Conservation (phyloP, 441 rosid species). For the Aquilaria agallochum region DNA sequence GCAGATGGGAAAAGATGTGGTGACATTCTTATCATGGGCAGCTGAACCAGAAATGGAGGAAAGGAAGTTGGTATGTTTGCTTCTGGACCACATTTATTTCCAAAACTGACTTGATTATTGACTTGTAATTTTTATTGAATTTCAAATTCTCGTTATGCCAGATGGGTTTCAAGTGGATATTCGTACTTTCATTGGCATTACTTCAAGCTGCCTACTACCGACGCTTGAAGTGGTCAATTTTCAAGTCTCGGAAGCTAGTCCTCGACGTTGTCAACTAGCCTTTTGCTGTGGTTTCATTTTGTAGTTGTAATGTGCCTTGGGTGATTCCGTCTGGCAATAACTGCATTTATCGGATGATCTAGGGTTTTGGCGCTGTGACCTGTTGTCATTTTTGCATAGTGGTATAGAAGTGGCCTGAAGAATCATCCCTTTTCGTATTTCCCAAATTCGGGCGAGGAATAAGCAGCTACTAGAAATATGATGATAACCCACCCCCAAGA, state of each 20-base stretch:
- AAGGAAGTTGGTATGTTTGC: slow-evolving; percentile 73
- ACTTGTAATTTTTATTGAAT: slow-evolving; percentile 3
- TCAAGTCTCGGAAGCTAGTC: slow-evolving; percentile 89
- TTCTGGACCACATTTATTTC: neutral
- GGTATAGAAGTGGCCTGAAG: too few relatives aligned
- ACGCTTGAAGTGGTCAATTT: slow-evolving; percentile 90
- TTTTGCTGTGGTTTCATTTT: slow-evolving; percentile 1
- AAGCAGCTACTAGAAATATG: too few relatives aligned
- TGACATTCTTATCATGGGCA: slow-evolving; percentile 93
- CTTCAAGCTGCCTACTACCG: slow-evolving; percentile 95
- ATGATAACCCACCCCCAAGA: too few relatives aligned
- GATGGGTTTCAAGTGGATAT: slow-evolving; percentile 99
- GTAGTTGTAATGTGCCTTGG: slow-evolving; percentile 6
- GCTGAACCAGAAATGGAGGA: slow-evolving; percentile 99
- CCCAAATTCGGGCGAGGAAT: too few relatives aligned
- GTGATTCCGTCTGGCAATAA: slow-evolving; percentile 23
- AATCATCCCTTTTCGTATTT: too few relatives aligned
- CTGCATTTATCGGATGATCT: slow-evolving; percentile 23
- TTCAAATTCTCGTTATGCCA: slow-evolving; percentile 24
- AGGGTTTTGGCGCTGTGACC: slow-evolving; percentile 21
- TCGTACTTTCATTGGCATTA: slow-evolving; percentile 87
- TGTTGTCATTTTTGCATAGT: slow-evolving; percentile 3
- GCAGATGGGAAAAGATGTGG: slow-evolving; percentile 99
- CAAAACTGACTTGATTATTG: neutral
- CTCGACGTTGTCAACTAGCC: slow-evolving; percentile 91